A percentile compares a stretch with the other conserved stretches of the same genome.
Conservation (phyloP, 176 grass and related monocot genomes). For the Phyllostachys edulis region DNA sequence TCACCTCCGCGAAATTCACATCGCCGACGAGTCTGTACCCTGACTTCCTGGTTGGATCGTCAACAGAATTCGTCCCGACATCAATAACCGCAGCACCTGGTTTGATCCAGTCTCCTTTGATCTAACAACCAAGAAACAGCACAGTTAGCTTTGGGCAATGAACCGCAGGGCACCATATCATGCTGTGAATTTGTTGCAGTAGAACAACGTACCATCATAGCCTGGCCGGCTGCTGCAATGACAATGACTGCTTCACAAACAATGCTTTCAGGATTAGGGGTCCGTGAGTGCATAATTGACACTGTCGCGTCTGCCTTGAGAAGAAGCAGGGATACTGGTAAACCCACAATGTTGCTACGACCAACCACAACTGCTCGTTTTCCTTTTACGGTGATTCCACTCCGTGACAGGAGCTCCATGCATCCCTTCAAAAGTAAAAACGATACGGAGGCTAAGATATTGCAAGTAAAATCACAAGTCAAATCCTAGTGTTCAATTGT, state of each 20-base stretch:
- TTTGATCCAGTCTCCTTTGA: constrained; percentile 96
- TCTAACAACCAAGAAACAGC: constrained; percentile 47
- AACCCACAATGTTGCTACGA: constrained; percentile 88
- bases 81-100: constrained; percentile 85
- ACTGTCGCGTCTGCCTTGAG: constrained; percentile 93
- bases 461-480: background rate
- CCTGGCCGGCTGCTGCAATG: constrained; percentile 86
- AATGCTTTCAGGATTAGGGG: constrained; percentile 63
- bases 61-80: constrained; percentile 56
- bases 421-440: constrained; percentile 62
- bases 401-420: constrained; percentile 80
- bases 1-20: constrained; percentile 77
- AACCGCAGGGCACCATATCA: background rate
- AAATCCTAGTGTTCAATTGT: background rate
- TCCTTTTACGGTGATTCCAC: constrained; percentile 70
- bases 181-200: background rate
- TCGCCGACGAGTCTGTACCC: constrained; percentile 81
- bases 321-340: constrained; percentile 86
- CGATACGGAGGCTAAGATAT: background rate
- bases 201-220: constrained; percentile 72
- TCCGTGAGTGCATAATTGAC: constrained; percentile 75
- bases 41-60: constrained; percentile 70
- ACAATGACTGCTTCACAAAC: constrained; percentile 75
- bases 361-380: constrained; percentile 84
- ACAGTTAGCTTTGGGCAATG: background rate